phyloP scores from a whole-genome alignment of 345 rosid genomes.

The Brassica incana region DNA sequence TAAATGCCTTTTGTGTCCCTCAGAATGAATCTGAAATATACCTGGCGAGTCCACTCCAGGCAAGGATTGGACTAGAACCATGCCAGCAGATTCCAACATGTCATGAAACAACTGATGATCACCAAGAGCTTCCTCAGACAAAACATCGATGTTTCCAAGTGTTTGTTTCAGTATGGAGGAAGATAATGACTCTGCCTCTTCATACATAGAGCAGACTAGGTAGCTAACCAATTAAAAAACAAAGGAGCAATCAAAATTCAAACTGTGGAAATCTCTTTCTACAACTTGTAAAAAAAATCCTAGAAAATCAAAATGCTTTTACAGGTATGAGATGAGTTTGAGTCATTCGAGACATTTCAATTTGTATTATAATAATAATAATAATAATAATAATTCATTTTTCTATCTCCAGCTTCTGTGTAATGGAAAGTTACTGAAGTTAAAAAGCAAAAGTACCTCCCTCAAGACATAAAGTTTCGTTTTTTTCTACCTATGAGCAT shows the following conservation, averaged over 20 bases:
- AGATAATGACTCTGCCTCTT: conserved; percentile 67
- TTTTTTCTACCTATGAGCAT: not conserved
- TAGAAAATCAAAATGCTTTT: too few species aligned
- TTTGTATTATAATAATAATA: too few species aligned
- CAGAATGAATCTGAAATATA: conserved; percentile 1
- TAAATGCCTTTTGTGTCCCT: not conserved
- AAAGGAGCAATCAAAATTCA: not conserved
- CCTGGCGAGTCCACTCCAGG: conserved; percentile 65
- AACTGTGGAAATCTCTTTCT: too few species aligned
- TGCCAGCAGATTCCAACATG: conserved; percentile 67
- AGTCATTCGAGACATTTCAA: not conserved
- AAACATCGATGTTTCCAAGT: not conserved
- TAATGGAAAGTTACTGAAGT: not conserved
- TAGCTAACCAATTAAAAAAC: conserved; percentile 44
- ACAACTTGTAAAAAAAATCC: not conserved
- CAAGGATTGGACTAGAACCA: conserved; percentile 84
- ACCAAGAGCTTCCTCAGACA: conserved; percentile 2
- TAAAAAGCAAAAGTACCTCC: not conserved
- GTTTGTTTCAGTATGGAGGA: conserved; percentile 52
- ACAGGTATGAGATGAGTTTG: not conserved
- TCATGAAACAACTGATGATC: conserved; percentile 41
- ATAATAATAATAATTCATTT: too few species aligned
- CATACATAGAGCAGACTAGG: conserved; percentile 75
- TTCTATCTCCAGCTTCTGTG: not conserved
- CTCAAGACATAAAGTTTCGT: not conserved